These are phyloP conservation scores for Diaporthe vaccinii DNA, from an alignment of 2,329 filamentous ascomycete genomes.

Conservation along the genomic window DNA sequence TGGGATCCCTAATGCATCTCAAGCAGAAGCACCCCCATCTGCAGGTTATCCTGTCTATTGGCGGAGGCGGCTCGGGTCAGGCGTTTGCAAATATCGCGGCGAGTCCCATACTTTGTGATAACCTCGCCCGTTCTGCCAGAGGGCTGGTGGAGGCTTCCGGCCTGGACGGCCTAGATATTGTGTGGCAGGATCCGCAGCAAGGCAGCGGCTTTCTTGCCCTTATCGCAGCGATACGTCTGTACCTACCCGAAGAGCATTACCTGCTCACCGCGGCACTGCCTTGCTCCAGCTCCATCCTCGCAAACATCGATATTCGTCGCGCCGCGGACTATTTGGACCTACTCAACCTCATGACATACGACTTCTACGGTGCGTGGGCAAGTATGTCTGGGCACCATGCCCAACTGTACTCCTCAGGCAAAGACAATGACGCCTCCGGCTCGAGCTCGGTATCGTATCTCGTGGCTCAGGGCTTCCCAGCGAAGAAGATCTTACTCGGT, in stretches of 20 bases:
- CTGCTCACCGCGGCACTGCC: slow-evolving; percentile 81
- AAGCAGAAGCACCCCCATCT: slow-evolving; percentile 79
- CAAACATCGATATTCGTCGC: slow-evolving; percentile 75
- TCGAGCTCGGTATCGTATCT: slow-evolving; percentile 76
- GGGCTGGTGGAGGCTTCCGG: slow-evolving; percentile 78
- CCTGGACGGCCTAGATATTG: slow-evolving; percentile 83
- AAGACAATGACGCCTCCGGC: slow-evolving; percentile 71
- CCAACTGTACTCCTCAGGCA: slow-evolving; percentile 75
- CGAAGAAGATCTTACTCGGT: slow-evolving; percentile 80
- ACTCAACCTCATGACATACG: slow-evolving; percentile 85
- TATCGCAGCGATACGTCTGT: slow-evolving; percentile 74
- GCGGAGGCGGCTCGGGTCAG: slow-evolving; percentile 75
- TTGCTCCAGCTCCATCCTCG: slow-evolving; percentile 74
- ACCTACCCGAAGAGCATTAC: slow-evolving; percentile 77
- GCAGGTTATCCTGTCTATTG: slow-evolving; percentile 82
- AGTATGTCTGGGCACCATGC: slow-evolving; percentile 79
- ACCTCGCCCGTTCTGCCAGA: slow-evolving; percentile 77
- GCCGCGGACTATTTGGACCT: slow-evolving; percentile 78
- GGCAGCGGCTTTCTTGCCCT: slow-evolving; percentile 79
- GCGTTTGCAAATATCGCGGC: slow-evolving; percentile 77
- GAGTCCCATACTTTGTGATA: slow-evolving; percentile 71
- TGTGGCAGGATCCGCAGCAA: slow-evolving; percentile 81
- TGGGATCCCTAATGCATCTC: slow-evolving; percentile 80
- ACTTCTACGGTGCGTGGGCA: slow-evolving; percentile 82
- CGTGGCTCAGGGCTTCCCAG: slow-evolving; percentile 74